Evolutionary conservation across 345 rosid species (phyloP).

Genomic region (Melaleuca quinquenervia): DNA sequence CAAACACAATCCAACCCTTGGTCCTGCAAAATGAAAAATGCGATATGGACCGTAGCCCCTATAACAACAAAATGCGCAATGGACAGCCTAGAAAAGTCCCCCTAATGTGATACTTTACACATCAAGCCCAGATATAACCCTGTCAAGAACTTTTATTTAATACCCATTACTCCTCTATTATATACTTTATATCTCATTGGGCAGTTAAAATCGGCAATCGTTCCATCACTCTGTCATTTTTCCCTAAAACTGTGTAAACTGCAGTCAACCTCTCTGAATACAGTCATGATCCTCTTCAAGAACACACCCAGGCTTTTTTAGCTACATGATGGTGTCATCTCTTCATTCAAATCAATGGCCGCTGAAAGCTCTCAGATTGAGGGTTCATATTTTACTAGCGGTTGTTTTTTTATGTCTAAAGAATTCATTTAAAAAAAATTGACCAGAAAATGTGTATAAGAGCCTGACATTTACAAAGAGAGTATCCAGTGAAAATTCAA

Average conservation of each 20-base stretch:
- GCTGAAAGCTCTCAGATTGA: neutral
- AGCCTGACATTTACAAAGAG: neutral
- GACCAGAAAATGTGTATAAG: neutral
- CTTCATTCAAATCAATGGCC: neutral
- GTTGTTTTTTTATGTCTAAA: neutral
- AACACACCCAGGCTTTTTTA: neutral
- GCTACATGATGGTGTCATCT: neutral
- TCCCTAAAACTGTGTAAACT: neutral
- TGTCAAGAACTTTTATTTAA: neutral
- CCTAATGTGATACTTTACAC: neutral
- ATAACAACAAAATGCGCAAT: neutral
- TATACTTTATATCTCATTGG: neutral
- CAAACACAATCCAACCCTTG: neutral
- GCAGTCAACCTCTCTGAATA: neutral
- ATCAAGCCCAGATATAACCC: neutral
- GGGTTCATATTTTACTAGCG: neutral
- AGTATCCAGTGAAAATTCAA: neutral
- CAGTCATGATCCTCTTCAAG: neutral
- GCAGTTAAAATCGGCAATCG: neutral
- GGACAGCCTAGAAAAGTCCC: neutral
- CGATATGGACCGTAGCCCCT: neutral
- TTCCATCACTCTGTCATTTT: neutral
- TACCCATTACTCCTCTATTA: neutral
- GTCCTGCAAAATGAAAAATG: neutral
- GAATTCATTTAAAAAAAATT: neutral